A percentile compares a stretch with the other conserved stretches of the same genome.
These are phyloP conservation scores for Metschnikowia lachancei DNA, from an alignment of 805 yeast genomes.

Conservation along the genomic window DNA sequence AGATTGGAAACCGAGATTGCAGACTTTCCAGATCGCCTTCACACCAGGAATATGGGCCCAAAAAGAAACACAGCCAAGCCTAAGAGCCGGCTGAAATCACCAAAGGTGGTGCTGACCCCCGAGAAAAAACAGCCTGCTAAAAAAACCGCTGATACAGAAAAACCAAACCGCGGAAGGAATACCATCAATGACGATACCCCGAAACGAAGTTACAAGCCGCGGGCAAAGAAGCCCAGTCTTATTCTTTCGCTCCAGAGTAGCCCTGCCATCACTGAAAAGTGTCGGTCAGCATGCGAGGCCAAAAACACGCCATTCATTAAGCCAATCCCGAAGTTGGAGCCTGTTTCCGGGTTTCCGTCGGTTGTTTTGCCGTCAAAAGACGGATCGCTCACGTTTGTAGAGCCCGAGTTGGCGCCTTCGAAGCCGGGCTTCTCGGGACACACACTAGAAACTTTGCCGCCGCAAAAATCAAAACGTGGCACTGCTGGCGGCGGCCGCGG, in stretches of 20 bases:
- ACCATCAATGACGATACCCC: not conserved
- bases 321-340: conserved; percentile 5
- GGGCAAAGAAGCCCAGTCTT: conserved; percentile 6
- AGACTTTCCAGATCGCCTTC: not conserved
- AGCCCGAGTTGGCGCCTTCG: conserved; percentile 57
- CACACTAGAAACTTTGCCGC: conserved; percentile 69
- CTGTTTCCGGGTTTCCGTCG: conserved; percentile 1
- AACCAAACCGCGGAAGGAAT: not conserved
- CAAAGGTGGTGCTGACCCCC: not conserved
- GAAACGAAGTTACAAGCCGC: conserved; percentile 1
- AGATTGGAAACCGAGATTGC: not conserved
- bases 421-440: conserved; percentile 66
- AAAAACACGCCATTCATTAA: conserved; percentile 1
- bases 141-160: not conserved
- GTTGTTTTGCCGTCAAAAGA: not conserved
- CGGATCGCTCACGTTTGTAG: conserved; percentile 39
- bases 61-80: conserved; percentile 5
- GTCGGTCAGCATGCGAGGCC: not conserved
- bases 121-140: not conserved
- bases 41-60: conserved; percentile 9
- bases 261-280: conserved; percentile 8
- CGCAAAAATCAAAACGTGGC: conserved; percentile 54
- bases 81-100: conserved; percentile 7
- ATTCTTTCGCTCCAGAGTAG: conserved; percentile 12
- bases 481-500: conserved; percentile 47